Evolutionary conservation across 345 rosid genomes (phyloP).

Genomic region (Excoecaria agallocha): DNA sequence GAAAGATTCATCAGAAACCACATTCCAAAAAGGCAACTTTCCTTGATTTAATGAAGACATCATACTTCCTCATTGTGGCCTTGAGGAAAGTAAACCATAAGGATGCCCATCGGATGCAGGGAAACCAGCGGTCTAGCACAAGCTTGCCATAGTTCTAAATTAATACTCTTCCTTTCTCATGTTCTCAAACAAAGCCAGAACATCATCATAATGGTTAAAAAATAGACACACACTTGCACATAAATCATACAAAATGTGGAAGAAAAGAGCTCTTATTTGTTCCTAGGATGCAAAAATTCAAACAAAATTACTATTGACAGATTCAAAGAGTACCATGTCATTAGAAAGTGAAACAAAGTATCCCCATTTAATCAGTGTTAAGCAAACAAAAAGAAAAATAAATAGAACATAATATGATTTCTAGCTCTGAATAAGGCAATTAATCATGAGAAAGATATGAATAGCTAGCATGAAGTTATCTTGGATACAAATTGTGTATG

Average conservation of each 20-base stretch:
- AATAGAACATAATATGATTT: not conserved
- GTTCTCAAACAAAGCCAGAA: conserved; percentile 27
- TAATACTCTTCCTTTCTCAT: conserved; percentile 82
- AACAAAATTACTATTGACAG: too few species aligned
- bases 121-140: conserved; percentile 96
- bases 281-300: too few species aligned
- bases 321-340: not conserved
- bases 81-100: conserved; percentile 95
- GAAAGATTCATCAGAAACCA: conserved; percentile 20
- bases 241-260: too few species aligned
- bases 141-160: conserved; percentile 96
- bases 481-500: too few species aligned
- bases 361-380: not conserved
- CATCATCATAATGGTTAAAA: conserved; percentile 18
- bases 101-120: conserved; percentile 88
- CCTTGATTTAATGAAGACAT: conserved; percentile 19
- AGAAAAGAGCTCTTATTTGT: not conserved
- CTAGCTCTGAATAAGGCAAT: not conserved
- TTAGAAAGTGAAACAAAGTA: not conserved
- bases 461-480: too few species aligned
- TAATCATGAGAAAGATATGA: too few species aligned
- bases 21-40: conserved; percentile 11
- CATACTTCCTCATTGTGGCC: conserved; percentile 95
- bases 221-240: not conserved
- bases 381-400: not conserved